phyloP scores from a whole-genome alignment of 805 yeast species.

The Schizosaccharomyces osmophilus region DNA sequence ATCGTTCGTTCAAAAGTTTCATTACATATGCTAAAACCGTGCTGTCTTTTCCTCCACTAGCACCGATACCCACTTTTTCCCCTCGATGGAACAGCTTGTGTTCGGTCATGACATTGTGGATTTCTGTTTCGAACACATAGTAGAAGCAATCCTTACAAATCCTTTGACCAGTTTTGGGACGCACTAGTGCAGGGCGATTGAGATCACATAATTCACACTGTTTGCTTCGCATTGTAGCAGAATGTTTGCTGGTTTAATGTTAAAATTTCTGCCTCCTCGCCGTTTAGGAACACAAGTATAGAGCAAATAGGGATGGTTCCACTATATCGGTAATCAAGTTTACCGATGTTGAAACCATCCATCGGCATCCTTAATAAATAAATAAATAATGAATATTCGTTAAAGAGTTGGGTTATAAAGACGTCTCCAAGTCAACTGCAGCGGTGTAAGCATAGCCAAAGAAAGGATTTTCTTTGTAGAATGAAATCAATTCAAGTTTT shows the following conservation, averaged over 20 bases:
- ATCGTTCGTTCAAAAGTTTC: conserved; percentile 67
- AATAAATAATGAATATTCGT: too few species aligned
- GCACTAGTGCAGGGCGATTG: conserved; percentile 61
- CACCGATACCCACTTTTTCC: conserved; percentile 86
- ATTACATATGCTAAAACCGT: conserved; percentile 79
- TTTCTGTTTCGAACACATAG: conserved; percentile 78
- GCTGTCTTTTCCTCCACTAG: conserved; percentile 95
- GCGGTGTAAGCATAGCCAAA: too few species aligned
- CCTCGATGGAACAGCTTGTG: conserved; percentile 52
- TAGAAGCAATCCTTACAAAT: conserved; percentile 79
- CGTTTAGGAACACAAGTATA: too few species aligned
- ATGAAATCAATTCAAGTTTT: too few species aligned
- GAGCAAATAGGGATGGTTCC: too few species aligned
- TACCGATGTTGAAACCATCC: too few species aligned
- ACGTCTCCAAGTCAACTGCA: too few species aligned
- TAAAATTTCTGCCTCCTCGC: neutral
- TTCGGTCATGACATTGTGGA: conserved; percentile 62
- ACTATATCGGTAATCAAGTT: too few species aligned
- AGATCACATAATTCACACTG: conserved; percentile 67
- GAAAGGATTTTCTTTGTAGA: too few species aligned
- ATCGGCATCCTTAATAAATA: too few species aligned
- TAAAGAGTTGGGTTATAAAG: too few species aligned
- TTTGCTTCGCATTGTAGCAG: neutral
- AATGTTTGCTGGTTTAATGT: neutral
- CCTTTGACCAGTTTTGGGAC: conserved; percentile 81